Conservation (phyloP, 306 rosid genomes). For the Casuarina cunninghamiana region DNA sequence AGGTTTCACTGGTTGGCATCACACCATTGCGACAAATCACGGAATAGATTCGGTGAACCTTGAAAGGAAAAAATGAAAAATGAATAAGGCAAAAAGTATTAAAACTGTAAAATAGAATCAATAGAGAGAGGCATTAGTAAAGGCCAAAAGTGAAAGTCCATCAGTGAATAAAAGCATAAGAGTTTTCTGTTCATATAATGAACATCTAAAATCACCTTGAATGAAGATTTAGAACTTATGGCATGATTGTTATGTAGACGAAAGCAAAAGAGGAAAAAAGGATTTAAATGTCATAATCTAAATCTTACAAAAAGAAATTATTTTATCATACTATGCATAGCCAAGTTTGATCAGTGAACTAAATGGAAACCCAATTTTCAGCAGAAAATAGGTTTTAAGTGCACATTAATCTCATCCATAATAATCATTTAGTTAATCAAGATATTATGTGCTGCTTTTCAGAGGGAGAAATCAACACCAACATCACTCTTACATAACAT, state of each 20-base stretch:
- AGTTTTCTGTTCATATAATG: not conserved
- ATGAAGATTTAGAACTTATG: not conserved
- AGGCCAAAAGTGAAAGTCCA: not conserved
- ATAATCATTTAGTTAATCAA: not conserved
- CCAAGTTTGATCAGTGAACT: not conserved
- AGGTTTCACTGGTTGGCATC: slow-evolving; percentile 57
- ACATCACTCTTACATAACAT: not conserved
- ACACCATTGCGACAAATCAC: slow-evolving; percentile 44
- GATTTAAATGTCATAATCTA: not conserved
- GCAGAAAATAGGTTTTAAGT: not conserved
- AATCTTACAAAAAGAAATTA: not conserved
- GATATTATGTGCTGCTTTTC: not conserved
- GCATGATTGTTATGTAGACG: not conserved
- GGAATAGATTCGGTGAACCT: slow-evolving; percentile 71
- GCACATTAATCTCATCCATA: not conserved
- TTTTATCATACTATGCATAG: not conserved
- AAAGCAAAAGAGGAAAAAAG: not conserved
- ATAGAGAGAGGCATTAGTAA: not conserved
- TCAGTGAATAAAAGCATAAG: not conserved
- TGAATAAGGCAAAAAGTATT: slow-evolving; percentile 20
- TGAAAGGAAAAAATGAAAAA: slow-evolving; percentile 15
- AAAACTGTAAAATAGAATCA: slow-evolving; percentile 19
- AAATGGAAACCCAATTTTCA: not conserved
- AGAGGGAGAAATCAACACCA: not conserved
- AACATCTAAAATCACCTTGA: not conserved